Evolutionary conservation across 805 yeast species (phyloP).

Genomic region (Lachancea lanzarotensis): DNA sequence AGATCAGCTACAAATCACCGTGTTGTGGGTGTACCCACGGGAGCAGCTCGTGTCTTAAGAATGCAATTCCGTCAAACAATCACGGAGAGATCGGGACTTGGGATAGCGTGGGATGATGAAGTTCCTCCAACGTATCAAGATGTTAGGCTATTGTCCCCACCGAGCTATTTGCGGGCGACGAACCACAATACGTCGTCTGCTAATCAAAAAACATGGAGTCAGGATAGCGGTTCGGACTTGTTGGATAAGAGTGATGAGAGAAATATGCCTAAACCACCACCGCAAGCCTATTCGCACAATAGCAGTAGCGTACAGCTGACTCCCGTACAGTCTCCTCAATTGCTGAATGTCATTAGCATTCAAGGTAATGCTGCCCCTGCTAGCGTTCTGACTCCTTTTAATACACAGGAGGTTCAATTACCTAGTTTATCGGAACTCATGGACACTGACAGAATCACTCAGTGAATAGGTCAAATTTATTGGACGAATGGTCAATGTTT

Average conservation of each 20-base stretch:
- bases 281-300: constrained; percentile 20
- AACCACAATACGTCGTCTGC: background rate
- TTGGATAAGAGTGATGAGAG: background rate
- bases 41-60: constrained; percentile 87
- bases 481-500: no score
- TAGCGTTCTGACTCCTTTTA: constrained; percentile 28
- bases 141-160: constrained; percentile 79
- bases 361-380: constrained; percentile 27
- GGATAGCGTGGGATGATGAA: constrained; percentile 98
- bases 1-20: constrained; percentile 9
- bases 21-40: constrained; percentile 71
- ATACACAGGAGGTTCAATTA: constrained; percentile 23
- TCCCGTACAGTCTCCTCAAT: constrained; percentile 21
- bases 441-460: constrained; percentile 31
- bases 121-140: constrained; percentile 95
- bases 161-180: constrained; percentile 46
- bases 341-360: constrained; percentile 26
- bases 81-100: constrained; percentile 89
- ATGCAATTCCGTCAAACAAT: constrained; percentile 87
- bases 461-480: constrained; percentile 10
- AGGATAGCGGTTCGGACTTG: background rate
- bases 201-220: background rate
- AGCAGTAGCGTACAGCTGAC: constrained; percentile 10
- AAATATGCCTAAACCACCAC: constrained; percentile 20
- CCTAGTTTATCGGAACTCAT: constrained; percentile 23